Base-by-base conservation (phyloP, 768 basidiomycete species). In the Mrakia gelida region DNA sequence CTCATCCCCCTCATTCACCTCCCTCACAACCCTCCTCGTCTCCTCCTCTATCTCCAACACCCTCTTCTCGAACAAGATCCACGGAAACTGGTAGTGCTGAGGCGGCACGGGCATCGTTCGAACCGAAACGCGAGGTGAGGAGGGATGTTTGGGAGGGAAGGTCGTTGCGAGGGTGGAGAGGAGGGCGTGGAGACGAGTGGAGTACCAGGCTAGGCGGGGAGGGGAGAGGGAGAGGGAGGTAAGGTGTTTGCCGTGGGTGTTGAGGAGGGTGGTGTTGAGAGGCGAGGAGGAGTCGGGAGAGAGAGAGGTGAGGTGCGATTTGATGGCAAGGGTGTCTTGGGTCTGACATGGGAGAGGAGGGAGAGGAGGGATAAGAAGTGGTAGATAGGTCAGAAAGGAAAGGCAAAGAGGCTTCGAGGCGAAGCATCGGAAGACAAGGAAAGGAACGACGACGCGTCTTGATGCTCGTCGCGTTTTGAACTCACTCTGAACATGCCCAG, bases 101-200 rank as follows among this genome's bases (percentile, higher is more conserved):
- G 79, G 79, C 45, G 79, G 71, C 0, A 73, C 28, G 49, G 71
- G 75, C 67, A 79, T 72, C 23, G 75, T 63, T 8, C 79, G 71
- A n/a, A 79, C 75, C 49, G 59, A 56, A 23, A 79, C 30, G 16
- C 71, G 34, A 15, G 77, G 71, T 23, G 45, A 54, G 18, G 11
- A n/a, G 13, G 77, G 77, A 21, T 73, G 49, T 0, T 70, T 45
- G 34, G 30, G 71, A 26, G 75, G 75, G 70, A 67, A 72, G 34
- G 45, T 28, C 0, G 9, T 32, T 1, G 65, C 21, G 61, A 76
- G 45, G 23, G 18, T 34, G 49, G n/a, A 11, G 65, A 72, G 75
- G 28, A 75, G 21, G 41, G 71, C 28, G 18, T 15, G 21, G 6
- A 75, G 38, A 6, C 79, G 75, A 7, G 54, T 18, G 30, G 73